Base-by-base conservation (phyloP, 495 filamentous ascomycete species). In the Penicillium salamii region DNA sequence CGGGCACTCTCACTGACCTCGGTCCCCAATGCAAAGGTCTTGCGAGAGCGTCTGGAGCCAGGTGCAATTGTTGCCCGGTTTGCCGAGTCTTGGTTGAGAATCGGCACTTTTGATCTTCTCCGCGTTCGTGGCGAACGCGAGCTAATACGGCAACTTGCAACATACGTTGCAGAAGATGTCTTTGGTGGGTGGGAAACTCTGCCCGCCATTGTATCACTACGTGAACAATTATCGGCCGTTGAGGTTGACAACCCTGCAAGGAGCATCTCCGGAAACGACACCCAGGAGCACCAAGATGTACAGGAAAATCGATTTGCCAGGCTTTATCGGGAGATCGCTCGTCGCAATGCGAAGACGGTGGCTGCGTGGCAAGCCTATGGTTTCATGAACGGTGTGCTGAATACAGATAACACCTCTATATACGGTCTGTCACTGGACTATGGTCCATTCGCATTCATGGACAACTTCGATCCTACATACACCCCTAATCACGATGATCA, bases 401-500 rank as follows among this genome's bases (percentile, higher is more conserved):
- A 96, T 59, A 97, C 93, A 0, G 93, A 98, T 63, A 98, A 98
- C 63, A 98, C 92, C 0, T 95, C 89, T 4, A 78, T 98, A 43
- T 84, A 85, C 29, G 93, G 93, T 6, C 68, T 98, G 0, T 89
- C 85, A 1, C 85, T 98, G 17, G 93, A 98, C 69, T 98, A 88
- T 59, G 93, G 93, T 0, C 93, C 93, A 0, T 98, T 97, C 61
- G 92, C 93, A 17, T 97, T 97, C 59, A 85, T 98, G 75, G 88
- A 97, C 65, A 90, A 87, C 55, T 97, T 97, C 62, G 91, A 97
- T 62, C 93, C 93, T 1, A 73, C 73, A 18, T 98, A 97, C 66
- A 98, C 93, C 0, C 93, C 93, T 5, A 98, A 98, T 61, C 93
- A 98, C 65, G 93, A 98, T 64, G 93, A 98, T 63, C 78, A 86